Conservation (phyloP, 208 protist genomes). For the Trypanosoma boissoni region DNA sequence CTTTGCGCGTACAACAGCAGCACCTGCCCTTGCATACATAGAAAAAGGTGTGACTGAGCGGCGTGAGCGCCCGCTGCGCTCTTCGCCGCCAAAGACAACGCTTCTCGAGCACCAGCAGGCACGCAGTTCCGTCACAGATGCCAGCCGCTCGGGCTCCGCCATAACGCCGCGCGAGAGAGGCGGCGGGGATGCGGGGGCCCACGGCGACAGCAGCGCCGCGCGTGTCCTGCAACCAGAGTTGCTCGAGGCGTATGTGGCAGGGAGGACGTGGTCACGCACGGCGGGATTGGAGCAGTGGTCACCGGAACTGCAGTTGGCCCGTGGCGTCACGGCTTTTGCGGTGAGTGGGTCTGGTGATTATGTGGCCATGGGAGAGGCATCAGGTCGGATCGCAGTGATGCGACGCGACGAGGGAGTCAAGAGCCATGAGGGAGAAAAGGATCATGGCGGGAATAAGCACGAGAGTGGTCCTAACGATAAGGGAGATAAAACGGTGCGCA, state of each 20-base stretch:
- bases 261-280: constrained; percentile 12
- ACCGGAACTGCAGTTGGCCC: too few relatives aligned
- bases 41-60: not conserved
- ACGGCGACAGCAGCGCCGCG: constrained; percentile 5
- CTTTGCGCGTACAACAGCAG: not conserved
- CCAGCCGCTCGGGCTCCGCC: constrained; percentile 5
- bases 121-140: constrained; percentile 27
- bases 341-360: constrained; percentile 49
- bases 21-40: not conserved
- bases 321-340: constrained; percentile 58
- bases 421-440: constrained; percentile 21
- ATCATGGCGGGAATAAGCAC: not conserved
- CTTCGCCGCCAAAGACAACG: constrained; percentile 37
- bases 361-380: constrained; percentile 76
- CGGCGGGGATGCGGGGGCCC: not conserved
- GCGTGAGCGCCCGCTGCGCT: constrained; percentile 4
- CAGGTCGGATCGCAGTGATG: constrained; percentile 74
- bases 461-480: not conserved
- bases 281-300: too few relatives aligned
- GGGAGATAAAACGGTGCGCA: not conserved
- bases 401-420: constrained; percentile 38
- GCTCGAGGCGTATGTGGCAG: constrained; percentile 17
- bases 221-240: constrained; percentile 1
- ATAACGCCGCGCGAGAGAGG: not conserved
- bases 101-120: constrained; percentile 65